Percentiles rank a stretch among this genome's conserved stretches.
phyloP scores from a whole-genome alignment of 2,329 filamentous ascomycete species.

The Paraphaeosphaeria sporulosa region DNA sequence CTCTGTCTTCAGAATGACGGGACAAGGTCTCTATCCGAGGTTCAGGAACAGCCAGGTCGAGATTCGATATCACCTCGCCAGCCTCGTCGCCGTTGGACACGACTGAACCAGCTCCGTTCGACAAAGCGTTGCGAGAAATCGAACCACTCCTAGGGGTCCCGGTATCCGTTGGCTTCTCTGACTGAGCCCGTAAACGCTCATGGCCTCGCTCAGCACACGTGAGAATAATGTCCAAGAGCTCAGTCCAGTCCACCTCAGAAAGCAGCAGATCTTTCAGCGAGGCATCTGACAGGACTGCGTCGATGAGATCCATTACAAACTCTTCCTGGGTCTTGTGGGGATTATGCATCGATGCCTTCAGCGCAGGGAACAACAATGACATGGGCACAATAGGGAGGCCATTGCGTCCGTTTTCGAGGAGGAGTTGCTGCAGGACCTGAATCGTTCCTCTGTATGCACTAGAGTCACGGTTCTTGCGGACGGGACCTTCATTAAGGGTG shows the following conservation, averaged over 20 bases:
- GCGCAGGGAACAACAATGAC: slow-evolving; percentile 42
- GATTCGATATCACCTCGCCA: slow-evolving; percentile 24
- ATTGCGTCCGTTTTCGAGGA: slow-evolving; percentile 42
- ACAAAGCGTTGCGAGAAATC: slow-evolving; percentile 18
- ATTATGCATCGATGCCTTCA: slow-evolving; percentile 41
- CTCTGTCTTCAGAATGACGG: slow-evolving; percentile 31
- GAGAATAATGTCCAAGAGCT: slow-evolving; percentile 66
- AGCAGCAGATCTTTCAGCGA: slow-evolving; percentile 64
- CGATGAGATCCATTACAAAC: slow-evolving; percentile 62
- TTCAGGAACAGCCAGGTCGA: slow-evolving; percentile 14
- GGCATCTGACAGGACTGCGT: slow-evolving; percentile 52
- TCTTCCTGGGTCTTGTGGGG: slow-evolving; percentile 40
- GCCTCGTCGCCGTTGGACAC: slow-evolving; percentile 26
- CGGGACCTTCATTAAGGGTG: slow-evolving; percentile 50
- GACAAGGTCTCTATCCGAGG: slow-evolving; percentile 17
- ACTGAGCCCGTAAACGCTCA: slow-evolving; percentile 27
- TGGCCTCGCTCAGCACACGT: slow-evolving; percentile 57
- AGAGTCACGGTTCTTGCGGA: slow-evolving; percentile 29
- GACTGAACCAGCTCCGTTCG: slow-evolving; percentile 17
- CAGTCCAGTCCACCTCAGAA: slow-evolving; percentile 72
- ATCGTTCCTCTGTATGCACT: slow-evolving; percentile 42
- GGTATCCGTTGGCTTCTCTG: slow-evolving; percentile 41
- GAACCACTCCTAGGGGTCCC: slow-evolving; percentile 39
- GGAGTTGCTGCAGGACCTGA: slow-evolving; percentile 38
- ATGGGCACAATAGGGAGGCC: slow-evolving; percentile 46